These are phyloP conservation scores for Lycium ferocissimum DNA, from an alignment of 257 asterid species.

Conservation along the genomic window DNA sequence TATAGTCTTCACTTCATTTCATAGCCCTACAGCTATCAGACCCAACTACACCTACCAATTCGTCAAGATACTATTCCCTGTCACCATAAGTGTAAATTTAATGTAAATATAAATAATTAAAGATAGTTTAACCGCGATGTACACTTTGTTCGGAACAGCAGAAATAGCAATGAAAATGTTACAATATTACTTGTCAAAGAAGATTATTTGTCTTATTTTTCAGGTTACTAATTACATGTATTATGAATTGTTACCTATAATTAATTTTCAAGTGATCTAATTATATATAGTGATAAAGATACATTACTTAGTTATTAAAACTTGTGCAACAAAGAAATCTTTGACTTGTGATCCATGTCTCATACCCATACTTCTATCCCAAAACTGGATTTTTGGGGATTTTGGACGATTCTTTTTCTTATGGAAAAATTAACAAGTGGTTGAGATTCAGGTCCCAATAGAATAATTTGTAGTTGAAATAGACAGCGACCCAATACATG, in stretches of 20 bases:
- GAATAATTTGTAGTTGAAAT: neutral
- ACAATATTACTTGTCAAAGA: neutral
- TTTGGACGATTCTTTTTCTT: neutral
- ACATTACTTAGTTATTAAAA: too few species aligned
- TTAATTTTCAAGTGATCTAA: neutral
- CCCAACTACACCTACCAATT: too few species aligned
- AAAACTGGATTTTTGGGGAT: neutral
- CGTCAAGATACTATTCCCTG: neutral
- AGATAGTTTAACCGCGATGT: too few species aligned
- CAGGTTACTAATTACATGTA: neutral
- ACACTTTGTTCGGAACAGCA: too few species aligned
- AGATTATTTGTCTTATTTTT: too few species aligned
- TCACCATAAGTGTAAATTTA: neutral
- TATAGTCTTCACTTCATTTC: too few species aligned
- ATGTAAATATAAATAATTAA: too few species aligned
- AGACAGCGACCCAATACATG: neutral
- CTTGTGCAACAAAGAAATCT: too few species aligned
- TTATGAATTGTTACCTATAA: neutral
- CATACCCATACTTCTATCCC: neutral
- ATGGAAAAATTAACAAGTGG: neutral
- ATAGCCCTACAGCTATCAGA: too few species aligned
- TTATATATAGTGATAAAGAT: too few species aligned
- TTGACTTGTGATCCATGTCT: neutral
- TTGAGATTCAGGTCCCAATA: constrained; percentile 5
- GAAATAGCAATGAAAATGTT: neutral